Evolutionary conservation across 805 yeast species (phyloP).

Genomic region (Metschnikowia colocasiae): DNA sequence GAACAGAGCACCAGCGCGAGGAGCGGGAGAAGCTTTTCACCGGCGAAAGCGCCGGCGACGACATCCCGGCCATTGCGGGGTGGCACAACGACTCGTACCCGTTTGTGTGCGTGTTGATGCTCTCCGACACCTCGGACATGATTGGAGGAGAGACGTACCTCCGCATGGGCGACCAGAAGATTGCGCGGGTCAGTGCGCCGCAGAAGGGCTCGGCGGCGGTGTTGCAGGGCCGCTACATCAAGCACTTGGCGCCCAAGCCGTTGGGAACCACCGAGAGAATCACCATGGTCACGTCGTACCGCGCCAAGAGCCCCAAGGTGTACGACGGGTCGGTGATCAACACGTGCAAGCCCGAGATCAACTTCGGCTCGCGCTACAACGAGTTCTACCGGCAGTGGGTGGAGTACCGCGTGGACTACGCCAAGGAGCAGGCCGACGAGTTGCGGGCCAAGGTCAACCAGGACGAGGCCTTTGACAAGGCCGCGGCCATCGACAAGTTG

Average conservation of each 20-base stretch:
- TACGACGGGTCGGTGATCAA: constrained; percentile 31
- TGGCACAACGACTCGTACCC: constrained; percentile 68
- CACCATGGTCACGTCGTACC: constrained; percentile 41
- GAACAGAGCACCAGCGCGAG: constrained; percentile 10
- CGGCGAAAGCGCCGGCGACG: constrained; percentile 26
- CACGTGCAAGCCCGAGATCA: constrained; percentile 39
- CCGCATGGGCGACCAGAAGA: constrained; percentile 37
- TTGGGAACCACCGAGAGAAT: constrained; percentile 35
- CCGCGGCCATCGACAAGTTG: constrained; percentile 17
- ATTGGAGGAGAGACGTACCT: constrained; percentile 59
- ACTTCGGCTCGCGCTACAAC: constrained; percentile 32
- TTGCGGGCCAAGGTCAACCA: constrained; percentile 17
- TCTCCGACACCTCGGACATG: constrained; percentile 55
- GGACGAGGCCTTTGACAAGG: constrained; percentile 26
- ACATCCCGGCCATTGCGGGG: constrained; percentile 53
- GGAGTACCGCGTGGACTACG: constrained; percentile 25
- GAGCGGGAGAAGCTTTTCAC: constrained; percentile 10
- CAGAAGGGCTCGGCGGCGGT: constrained; percentile 18
- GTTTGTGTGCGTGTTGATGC: constrained; percentile 61
- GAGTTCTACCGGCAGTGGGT: constrained; percentile 40
- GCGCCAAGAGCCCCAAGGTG: constrained; percentile 28
- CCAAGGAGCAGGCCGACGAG: constrained; percentile 24
- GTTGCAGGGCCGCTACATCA: constrained; percentile 21
- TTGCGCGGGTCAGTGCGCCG: constrained; percentile 19
- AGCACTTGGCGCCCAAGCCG: constrained; percentile 25